These are phyloP conservation scores for Drechslerella coelobrocha DNA, from an alignment of 2,329 filamentous ascomycete species.

Conservation along the genomic window DNA sequence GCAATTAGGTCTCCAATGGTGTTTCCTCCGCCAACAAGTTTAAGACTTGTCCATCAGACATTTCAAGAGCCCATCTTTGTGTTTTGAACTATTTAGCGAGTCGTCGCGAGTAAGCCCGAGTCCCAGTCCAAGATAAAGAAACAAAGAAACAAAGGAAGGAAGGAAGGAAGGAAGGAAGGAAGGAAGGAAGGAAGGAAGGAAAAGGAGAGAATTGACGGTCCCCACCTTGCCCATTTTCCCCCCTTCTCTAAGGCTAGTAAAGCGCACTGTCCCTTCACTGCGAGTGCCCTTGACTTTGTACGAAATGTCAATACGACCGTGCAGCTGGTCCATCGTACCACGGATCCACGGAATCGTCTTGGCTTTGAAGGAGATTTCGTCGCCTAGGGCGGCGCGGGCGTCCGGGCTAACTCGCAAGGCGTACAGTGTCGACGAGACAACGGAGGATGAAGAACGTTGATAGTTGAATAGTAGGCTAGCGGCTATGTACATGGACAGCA, in stretches of 20 bases:
- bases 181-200: slow-evolving; percentile 59
- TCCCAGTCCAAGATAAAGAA: background rate
- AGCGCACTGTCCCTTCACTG: slow-evolving; percentile 75
- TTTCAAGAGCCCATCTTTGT: slow-evolving; percentile 84
- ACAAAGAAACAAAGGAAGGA: background rate
- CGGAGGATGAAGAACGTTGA: slow-evolving; percentile 87
- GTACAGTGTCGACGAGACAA: slow-evolving; percentile 89
- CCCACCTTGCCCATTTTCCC: slow-evolving; percentile 62
- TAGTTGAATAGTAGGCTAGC: slow-evolving; percentile 97
- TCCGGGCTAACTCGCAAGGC: slow-evolving; percentile 79
- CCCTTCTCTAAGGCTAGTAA: slow-evolving; percentile 75
- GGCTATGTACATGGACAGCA: slow-evolving; percentile 69
- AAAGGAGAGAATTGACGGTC: no score
- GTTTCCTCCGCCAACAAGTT: slow-evolving; percentile 71
- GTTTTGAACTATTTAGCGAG: slow-evolving; percentile 73
- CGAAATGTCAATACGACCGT: slow-evolving; percentile 83
- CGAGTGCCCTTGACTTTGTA: slow-evolving; percentile 86
- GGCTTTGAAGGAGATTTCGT: slow-evolving; percentile 81
- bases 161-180: slow-evolving; percentile 12
- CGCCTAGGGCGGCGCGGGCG: slow-evolving; percentile 80
- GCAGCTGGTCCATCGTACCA: slow-evolving; percentile 90
- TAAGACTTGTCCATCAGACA: slow-evolving; percentile 69
- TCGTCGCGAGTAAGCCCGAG: background rate
- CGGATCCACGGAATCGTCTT: slow-evolving; percentile 79
- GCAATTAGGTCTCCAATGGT: background rate